Evolutionary conservation across 192 early-diverging fungal species (phyloP), one percentile per base, ranked within the genome.

Genomic region (Funneliformis geosporum): DNA sequence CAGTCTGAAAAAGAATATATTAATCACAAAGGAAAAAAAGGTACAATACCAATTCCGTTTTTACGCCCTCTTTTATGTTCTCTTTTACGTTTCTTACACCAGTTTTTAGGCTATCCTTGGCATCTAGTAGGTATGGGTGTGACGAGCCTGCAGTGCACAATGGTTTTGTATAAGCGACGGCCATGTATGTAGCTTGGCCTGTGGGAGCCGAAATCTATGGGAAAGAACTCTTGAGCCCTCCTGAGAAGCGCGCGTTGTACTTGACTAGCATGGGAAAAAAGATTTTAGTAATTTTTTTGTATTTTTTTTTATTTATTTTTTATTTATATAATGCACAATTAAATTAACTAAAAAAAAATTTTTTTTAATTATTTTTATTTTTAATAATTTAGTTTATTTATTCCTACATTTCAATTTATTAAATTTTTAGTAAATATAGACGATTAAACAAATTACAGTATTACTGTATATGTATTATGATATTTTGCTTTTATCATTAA

Each of bases 111-210:
- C 46, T 2, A 72, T 72, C 70, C 43, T 43, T 72, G 43, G 70
- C 14, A 72, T 72, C 43, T 72, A 72, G 70, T 72, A 47, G 70
- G 43, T 46, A 46, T 46, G 70, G 44, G 25, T 25, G 39, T 72
- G 1, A 23, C 64, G 23, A 66, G 64, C 23, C 23, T 66, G 70
- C 2, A 6, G 46, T 44, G 18, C 18, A 42, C 21, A 44, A 42
- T 0, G 0, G 44, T 46, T 11, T 47, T 46, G 18, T 72, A 72
- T 72, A 72, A 72, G 43, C 18, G 44, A 72, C 8, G 44, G 70
- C 70, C 70, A 72, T 72, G 43, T 72, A 46, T 47, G 43, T 72
- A 72, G 43, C 42, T 72, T 72, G n/a, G n/a, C n/a, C 44, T 72
- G 70, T 72, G 4, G 70, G 0, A 44, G 70, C 44, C 0, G 21